phyloP scores from a whole-genome alignment of 768 basidiomycete species.

The Agaricus sinodeliciosus region DNA sequence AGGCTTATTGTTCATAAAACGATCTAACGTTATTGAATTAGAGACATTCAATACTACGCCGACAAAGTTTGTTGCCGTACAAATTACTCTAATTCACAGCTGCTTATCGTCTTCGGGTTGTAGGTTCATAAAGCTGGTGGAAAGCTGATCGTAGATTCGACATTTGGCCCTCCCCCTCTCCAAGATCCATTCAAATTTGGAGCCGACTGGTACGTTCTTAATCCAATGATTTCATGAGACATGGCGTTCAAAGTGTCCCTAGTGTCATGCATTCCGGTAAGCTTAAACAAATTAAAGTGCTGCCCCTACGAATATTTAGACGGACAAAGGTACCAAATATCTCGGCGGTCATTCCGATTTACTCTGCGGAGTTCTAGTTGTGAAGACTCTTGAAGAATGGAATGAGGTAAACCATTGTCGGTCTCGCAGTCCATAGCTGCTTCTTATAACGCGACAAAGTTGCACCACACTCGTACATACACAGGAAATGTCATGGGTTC shows the following conservation, averaged over 20 bases:
- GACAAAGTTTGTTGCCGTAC: constrained; percentile 45
- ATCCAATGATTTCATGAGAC: neutral
- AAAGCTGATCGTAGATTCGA: constrained; percentile 73
- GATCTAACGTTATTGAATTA: constrained; percentile 16
- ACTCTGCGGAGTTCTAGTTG: constrained; percentile 70
- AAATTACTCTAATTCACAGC: neutral
- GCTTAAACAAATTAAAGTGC: neutral
- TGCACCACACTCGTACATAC: constrained; percentile 61
- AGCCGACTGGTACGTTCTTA: constrained; percentile 50
- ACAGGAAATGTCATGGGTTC: constrained; percentile 68
- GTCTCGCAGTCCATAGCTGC: neutral
- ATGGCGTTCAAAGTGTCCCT: no score
- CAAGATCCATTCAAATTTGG: constrained; percentile 87
- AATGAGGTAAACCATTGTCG: constrained; percentile 33
- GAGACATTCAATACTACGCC: constrained; percentile 76
- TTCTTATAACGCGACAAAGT: constrained; percentile 25
- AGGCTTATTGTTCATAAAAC: neutral
- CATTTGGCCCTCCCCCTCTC: constrained; percentile 84
- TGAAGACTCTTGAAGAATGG: constrained; percentile 62
- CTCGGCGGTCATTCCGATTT: constrained; percentile 86
- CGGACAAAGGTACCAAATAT: constrained; percentile 64
- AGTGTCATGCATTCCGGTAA: constrained; percentile 59
- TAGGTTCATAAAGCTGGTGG: constrained; percentile 72
- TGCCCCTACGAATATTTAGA: neutral
- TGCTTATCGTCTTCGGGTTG: neutral